A percentile compares a stretch with the other conserved stretches of the same genome.
These are phyloP conservation scores for Lumnitzera littorea DNA, from an alignment of 345 rosid species.

Conservation along the genomic window DNA sequence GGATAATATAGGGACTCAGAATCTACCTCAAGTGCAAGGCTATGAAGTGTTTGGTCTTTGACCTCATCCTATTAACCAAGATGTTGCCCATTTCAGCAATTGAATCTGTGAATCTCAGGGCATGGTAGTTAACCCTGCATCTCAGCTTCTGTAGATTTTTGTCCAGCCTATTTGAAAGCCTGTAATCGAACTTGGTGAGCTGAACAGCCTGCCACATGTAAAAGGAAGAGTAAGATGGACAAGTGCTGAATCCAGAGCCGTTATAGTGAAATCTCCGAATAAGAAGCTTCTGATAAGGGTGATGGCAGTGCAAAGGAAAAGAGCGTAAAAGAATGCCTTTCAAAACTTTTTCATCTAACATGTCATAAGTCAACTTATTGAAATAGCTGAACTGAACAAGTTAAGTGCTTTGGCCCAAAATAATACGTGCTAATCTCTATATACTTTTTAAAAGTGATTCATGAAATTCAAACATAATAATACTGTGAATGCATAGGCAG, in stretches of 20 bases:
- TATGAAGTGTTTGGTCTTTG: constrained; percentile 52
- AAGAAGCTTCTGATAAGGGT: neutral
- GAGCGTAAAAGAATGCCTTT: neutral
- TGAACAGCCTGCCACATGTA: constrained; percentile 55
- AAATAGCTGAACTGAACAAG: no score
- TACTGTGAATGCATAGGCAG: no score
- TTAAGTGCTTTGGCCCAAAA: no score
- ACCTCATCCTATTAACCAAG: constrained; percentile 67
- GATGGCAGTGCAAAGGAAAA: neutral
- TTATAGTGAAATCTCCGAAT: no score
- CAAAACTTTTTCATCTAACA: neutral
- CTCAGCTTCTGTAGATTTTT: constrained; percentile 79
- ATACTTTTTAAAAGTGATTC: no score
- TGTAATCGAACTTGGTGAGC: constrained; percentile 90
- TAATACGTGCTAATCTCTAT: no score
- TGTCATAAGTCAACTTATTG: neutral
- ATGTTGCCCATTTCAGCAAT: constrained; percentile 57
- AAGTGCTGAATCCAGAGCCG: neutral
- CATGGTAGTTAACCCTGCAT: constrained; percentile 90
- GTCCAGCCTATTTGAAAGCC: constrained; percentile 65
- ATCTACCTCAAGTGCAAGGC: constrained; percentile 84
- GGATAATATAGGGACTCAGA: neutral
- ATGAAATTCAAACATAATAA: no score
- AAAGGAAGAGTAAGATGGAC: constrained; percentile 5
- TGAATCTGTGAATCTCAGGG: constrained; percentile 58